Conservation (phyloP, 768 basidiomycete genomes). For the Psilocybe cubensis region DNA sequence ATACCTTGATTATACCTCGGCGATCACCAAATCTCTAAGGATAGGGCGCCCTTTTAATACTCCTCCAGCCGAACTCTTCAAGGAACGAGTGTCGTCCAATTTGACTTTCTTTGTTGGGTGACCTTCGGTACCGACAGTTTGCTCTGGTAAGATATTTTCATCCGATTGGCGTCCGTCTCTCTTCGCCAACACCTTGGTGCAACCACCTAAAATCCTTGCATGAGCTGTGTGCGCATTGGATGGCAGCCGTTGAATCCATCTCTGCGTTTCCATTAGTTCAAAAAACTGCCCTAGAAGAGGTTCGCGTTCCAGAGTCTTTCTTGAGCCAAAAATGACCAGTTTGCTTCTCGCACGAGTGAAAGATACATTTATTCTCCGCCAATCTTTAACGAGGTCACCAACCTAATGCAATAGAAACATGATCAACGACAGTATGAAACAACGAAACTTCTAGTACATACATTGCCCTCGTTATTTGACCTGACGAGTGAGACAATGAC, state of each 20-base stretch:
- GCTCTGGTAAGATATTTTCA: not conserved
- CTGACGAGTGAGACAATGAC: constrained; percentile 92
- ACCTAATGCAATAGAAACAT: constrained; percentile 61
- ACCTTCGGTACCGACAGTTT: no score
- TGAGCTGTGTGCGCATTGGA: constrained; percentile 40
- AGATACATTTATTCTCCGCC: constrained; percentile 95
- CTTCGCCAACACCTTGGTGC: constrained; percentile 19
- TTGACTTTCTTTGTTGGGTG: not conserved
- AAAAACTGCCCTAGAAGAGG: constrained; percentile 78
- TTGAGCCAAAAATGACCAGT: constrained; percentile 88
- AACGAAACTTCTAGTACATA: no score
- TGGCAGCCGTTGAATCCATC: constrained; percentile 56
- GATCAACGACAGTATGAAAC: no score
- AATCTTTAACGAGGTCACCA: constrained; percentile 93
- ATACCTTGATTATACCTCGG: constrained; percentile 23
- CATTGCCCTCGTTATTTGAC: constrained; percentile 78
- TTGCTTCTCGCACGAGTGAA: constrained; percentile 94
- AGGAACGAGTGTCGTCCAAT: not conserved
- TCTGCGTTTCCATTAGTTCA: constrained; percentile 65
- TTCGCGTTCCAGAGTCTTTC: constrained; percentile 67
- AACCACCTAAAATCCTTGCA: constrained; percentile 18
- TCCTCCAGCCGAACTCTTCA: constrained; percentile 22
- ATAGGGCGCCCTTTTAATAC: constrained; percentile 62
- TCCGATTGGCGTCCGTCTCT: not conserved
- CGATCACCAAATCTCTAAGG: constrained; percentile 62